Conservation (phyloP, 2,329 filamentous ascomycete species). For the Sporothrix euskadiensis region DNA sequence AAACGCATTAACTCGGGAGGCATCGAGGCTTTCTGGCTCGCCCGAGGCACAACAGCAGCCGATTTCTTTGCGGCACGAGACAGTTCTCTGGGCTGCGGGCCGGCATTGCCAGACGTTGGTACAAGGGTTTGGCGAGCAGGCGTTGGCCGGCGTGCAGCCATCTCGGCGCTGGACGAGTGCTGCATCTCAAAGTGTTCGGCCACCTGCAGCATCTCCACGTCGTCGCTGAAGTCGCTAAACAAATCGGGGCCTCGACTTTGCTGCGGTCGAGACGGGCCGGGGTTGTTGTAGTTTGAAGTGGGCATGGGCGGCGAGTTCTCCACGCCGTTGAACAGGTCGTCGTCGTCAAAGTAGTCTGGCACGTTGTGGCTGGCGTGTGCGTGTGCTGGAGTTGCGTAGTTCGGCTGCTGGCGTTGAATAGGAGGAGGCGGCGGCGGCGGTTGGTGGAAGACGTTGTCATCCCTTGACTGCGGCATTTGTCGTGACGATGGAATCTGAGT, state of each 20-base stretch:
- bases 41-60: constrained; percentile 19
- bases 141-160: constrained; percentile 31
- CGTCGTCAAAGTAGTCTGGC: constrained; percentile 34
- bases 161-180: constrained; percentile 37
- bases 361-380: constrained; percentile 5
- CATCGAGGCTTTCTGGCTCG: constrained; percentile 40
- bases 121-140: constrained; percentile 44
- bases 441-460: background rate
- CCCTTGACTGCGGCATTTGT: background rate
- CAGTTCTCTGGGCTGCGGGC: constrained; percentile 40
- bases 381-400: background rate
- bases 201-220: constrained; percentile 51
- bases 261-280: background rate
- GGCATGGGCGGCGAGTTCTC: constrained; percentile 28
- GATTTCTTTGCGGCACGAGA: constrained; percentile 42
- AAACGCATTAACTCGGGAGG: constrained; percentile 61
- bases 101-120: constrained; percentile 53
- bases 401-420: background rate
- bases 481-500: constrained; percentile 45
- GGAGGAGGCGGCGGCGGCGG: background rate
- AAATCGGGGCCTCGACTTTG: constrained; percentile 29
- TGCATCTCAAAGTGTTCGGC: constrained; percentile 52
- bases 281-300: background rate
- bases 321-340: constrained; percentile 33
- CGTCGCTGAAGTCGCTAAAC: constrained; percentile 41